A percentile compares a stretch with the other conserved stretches of the same genome.
phyloP scores from a whole-genome alignment of 192 early-diverging fungal genomes.

The Coemansia sp. region DNA sequence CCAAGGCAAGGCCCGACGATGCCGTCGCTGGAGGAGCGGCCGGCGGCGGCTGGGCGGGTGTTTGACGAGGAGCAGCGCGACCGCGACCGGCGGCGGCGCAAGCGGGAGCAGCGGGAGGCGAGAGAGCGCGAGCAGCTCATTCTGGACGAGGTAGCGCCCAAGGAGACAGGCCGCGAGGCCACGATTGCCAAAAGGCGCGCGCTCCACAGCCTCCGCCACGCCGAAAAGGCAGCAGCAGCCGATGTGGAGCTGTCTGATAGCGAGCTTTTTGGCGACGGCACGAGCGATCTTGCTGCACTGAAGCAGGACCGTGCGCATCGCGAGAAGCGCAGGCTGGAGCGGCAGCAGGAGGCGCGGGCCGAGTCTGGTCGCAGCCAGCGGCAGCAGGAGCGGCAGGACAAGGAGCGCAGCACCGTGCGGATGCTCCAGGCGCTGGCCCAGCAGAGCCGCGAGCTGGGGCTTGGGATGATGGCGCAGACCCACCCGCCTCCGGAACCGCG shows the following conservation, averaged over 20 bases:
- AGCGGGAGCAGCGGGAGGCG: constrained; percentile 23
- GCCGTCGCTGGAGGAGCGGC: not conserved
- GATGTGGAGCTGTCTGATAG: constrained; percentile 37
- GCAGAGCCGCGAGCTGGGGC: constrained; percentile 42
- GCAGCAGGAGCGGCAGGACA: constrained; percentile 58
- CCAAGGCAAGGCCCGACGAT: constrained; percentile 11
- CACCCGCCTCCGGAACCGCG: constrained; percentile 1
- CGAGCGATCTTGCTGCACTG: constrained; percentile 47
- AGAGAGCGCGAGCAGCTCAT: constrained; percentile 41
- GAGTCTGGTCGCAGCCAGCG: constrained; percentile 10
- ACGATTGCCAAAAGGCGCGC: constrained; percentile 40
- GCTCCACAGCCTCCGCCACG: constrained; percentile 23
- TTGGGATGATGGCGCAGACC: constrained; percentile 29
- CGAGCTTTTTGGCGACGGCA: constrained; percentile 48
- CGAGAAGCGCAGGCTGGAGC: constrained; percentile 20
- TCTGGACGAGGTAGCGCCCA: constrained; percentile 52
- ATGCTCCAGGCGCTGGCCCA: constrained; percentile 72
- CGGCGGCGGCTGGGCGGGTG: constrained; percentile 9
- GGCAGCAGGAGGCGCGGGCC: constrained; percentile 6
- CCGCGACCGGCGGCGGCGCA: constrained; percentile 25
- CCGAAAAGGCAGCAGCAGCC: constrained; percentile 10
- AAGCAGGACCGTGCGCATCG: constrained; percentile 24
- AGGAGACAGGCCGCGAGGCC: constrained; percentile 51
- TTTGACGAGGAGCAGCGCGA: constrained; percentile 32
- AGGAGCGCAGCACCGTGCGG: constrained; percentile 71